Evolutionary conservation across 108 stramenopile species (phyloP).

Genomic region (Aurantiochytrium sp.): DNA sequence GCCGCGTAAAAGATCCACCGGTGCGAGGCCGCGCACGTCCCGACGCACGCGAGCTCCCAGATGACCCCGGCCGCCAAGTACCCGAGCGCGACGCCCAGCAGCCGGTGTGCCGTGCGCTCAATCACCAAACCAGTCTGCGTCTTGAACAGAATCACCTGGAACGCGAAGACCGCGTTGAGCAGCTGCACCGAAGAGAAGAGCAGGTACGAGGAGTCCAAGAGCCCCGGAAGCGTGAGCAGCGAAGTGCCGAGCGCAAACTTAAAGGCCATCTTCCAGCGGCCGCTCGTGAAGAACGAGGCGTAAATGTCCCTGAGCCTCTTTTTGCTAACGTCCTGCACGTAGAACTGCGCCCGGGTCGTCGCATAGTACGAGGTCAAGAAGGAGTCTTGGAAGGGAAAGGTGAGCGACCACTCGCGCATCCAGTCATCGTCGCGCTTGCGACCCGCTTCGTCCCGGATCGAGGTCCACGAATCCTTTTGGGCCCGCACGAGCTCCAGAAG

Average conservation of each 20-base stretch:
- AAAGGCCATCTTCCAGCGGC: not conserved
- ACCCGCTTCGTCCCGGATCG: not conserved
- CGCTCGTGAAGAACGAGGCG: not conserved
- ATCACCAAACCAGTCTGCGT: not conserved
- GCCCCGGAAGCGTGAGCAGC: not conserved
- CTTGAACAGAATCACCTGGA: constrained; percentile 27
- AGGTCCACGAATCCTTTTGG: not conserved
- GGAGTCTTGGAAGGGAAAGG: not conserved
- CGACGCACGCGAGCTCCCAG: not conserved
- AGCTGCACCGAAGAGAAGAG: not conserved
- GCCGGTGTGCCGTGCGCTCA: not conserved
- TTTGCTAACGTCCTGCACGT: not conserved
- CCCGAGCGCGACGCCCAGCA: not conserved
- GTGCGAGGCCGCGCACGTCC: not conserved
- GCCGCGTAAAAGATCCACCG: not conserved
- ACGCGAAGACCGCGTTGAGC: constrained; percentile 15
- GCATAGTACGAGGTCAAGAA: not conserved
- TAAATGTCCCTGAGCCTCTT: not conserved
- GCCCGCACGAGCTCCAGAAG: not conserved
- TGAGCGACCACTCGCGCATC: not conserved
- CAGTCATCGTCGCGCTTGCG: not conserved
- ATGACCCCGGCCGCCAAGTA: not conserved
- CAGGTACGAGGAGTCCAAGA: not conserved
- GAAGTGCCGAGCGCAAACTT: not conserved
- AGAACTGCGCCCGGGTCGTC: not conserved